phyloP scores from a whole-genome alignment of 2,329 filamentous ascomycete species.

The Ophiostoma himal-ulmi region DNA sequence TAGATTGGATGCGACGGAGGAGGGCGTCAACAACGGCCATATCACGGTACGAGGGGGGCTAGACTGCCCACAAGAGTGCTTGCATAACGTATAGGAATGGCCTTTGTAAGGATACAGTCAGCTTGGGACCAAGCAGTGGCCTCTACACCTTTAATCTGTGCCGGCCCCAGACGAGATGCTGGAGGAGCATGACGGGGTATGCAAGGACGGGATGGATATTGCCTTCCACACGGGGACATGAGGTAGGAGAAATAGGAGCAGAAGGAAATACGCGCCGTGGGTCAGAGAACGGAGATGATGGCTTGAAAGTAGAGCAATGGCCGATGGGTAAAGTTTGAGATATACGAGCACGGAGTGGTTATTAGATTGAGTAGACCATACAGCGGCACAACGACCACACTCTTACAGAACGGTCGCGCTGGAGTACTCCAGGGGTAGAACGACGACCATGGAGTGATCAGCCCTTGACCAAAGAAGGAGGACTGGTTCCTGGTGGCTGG shows the following conservation, averaged over 20 bases:
- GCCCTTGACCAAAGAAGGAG: too few relatives aligned
- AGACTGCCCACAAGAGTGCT: neutral
- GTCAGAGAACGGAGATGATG: neutral
- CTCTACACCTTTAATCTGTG: neutral
- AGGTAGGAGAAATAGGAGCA: neutral
- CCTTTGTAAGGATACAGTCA: neutral
- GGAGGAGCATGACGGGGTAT: neutral
- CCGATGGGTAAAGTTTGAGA: neutral
- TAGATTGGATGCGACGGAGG: neutral
- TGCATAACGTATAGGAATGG: neutral
- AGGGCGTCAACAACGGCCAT: neutral
- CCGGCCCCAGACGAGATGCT: neutral
- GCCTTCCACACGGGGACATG: neutral
- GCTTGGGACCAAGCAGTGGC: neutral
- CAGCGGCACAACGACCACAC: neutral
- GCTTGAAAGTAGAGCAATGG: neutral
- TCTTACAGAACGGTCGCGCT: neutral
- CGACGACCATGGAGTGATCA: neutral
- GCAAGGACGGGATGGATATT: neutral
- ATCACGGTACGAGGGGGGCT: neutral
- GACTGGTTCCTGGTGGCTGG: neutral
- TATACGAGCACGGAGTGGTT: neutral
- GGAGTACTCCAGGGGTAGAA: neutral
- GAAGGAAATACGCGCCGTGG: too few relatives aligned
- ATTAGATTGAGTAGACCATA: neutral